A percentile compares a stretch with the other conserved stretches of the same genome.
Conservation (phyloP, 306 rosid species). For the Senna tora region DNA sequence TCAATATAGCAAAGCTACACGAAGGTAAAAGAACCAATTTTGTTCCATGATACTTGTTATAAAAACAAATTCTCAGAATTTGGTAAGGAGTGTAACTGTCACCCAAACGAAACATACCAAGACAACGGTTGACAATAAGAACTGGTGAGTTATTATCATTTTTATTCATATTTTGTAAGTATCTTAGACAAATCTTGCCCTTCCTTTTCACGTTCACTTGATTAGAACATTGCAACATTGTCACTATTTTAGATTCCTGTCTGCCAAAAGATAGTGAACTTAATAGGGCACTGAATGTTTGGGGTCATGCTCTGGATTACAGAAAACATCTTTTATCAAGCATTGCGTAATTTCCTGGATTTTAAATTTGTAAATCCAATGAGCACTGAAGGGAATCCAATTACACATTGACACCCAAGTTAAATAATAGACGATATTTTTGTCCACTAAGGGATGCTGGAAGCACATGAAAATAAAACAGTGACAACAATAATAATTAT, state of each 20-base stretch:
- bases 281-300: neutral
- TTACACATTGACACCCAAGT: conserved; percentile 13
- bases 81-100: neutral
- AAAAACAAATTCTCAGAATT: neutral
- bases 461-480: neutral
- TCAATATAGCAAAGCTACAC: too few species aligned
- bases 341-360: conserved; percentile 16
- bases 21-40: neutral
- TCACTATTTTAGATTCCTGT: neutral
- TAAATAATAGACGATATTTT: neutral
- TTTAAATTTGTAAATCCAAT: neutral
- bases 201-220: neutral
- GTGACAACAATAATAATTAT: conserved; percentile 3
- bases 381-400: neutral
- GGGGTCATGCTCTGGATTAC: neutral
- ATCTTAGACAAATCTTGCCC: neutral
- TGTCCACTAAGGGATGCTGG: neutral
- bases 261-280: conserved; percentile 11
- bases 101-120: neutral
- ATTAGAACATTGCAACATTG: neutral
- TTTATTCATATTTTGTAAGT: neutral
- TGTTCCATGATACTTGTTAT: neutral
- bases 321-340: neutral
- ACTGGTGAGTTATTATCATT: neutral
- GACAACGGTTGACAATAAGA: neutral